Conservation (phyloP, 225 moss, liverwort and hornwort genomes). For the Sphagnum contortum region DNA sequence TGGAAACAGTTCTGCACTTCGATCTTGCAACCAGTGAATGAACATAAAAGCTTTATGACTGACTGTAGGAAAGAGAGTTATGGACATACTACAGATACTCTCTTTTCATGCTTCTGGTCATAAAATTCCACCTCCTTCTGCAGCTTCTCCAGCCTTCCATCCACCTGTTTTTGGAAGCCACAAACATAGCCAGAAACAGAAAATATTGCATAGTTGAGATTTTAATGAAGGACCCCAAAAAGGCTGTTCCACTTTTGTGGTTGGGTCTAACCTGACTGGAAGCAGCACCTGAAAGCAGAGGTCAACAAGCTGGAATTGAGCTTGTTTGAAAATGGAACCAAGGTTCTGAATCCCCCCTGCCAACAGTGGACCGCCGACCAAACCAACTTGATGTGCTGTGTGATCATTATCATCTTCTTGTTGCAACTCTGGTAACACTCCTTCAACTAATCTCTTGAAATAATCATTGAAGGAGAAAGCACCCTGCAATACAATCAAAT, state of each 20-base stretch:
- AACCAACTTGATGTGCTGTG: not conserved
- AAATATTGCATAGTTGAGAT: not conserved
- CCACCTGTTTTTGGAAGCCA: constrained; percentile 9
- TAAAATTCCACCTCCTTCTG: constrained; percentile 16
- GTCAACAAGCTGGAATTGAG: constrained; percentile 15
- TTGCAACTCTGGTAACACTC: not conserved
- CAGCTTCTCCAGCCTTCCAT: constrained; percentile 24
- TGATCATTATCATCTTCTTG: not conserved
- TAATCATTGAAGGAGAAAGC: constrained; percentile 37
- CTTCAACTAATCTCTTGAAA: constrained; percentile 24
- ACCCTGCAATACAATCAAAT: constrained; percentile 12
- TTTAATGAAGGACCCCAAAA: not conserved
- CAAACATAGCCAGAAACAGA: not conserved
- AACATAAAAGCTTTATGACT: not conserved
- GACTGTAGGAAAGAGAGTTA: not conserved
- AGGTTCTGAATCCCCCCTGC: constrained; percentile 21
- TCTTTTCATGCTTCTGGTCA: constrained; percentile 23
- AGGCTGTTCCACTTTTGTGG: not conserved
- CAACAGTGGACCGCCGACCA: constrained; percentile 15
- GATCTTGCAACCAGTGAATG: not conserved
- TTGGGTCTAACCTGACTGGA: not conserved
- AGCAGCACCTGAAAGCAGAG: constrained; percentile 25
- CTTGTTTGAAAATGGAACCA: constrained; percentile 14
- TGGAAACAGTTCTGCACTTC: too few species aligned
- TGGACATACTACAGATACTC: not conserved